Conservation (phyloP, 345 rosid species). For the Geranium rotundifolium region DNA sequence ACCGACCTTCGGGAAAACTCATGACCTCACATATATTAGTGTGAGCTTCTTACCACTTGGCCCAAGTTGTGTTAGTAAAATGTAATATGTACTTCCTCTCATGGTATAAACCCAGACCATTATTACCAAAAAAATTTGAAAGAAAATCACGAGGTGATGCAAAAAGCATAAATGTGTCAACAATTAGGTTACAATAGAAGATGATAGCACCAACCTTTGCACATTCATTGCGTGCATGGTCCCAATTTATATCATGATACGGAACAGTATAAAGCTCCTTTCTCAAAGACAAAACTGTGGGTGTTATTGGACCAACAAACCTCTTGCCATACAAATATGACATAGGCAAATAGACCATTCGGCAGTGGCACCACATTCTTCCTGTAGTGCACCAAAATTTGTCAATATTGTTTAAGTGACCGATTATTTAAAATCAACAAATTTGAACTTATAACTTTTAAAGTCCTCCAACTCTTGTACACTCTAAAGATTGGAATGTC, state of each 20-base stretch:
- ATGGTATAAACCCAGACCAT: neutral
- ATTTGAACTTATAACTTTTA: neutral
- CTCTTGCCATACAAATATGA: too few relatives aligned
- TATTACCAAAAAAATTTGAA: too few relatives aligned
- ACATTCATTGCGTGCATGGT: constrained; percentile 67
- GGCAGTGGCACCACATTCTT: constrained; percentile 99
- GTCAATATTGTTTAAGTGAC: neutral
- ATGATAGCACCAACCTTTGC: constrained; percentile 60
- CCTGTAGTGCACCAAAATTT: constrained; percentile 34
- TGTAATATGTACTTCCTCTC: neutral
- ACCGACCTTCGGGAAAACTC: too few relatives aligned
- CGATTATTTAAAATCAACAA: neutral
- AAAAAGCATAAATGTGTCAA: neutral
- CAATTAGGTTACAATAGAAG: neutral
- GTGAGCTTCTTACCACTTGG: too few relatives aligned
- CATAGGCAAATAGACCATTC: constrained; percentile 94
- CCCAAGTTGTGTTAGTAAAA: too few relatives aligned
- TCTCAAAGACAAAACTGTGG: constrained; percentile 74
- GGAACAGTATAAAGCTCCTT: constrained; percentile 72
- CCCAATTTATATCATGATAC: constrained; percentile 87
- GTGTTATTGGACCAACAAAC: constrained; percentile 82
- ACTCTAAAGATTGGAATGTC: too few relatives aligned
- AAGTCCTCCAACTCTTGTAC: neutral
- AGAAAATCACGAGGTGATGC: neutral
- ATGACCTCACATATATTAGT: too few relatives aligned